Base-by-base conservation (phyloP, 2,329 filamentous ascomycete genomes). In the Fusarium longipes region DNA sequence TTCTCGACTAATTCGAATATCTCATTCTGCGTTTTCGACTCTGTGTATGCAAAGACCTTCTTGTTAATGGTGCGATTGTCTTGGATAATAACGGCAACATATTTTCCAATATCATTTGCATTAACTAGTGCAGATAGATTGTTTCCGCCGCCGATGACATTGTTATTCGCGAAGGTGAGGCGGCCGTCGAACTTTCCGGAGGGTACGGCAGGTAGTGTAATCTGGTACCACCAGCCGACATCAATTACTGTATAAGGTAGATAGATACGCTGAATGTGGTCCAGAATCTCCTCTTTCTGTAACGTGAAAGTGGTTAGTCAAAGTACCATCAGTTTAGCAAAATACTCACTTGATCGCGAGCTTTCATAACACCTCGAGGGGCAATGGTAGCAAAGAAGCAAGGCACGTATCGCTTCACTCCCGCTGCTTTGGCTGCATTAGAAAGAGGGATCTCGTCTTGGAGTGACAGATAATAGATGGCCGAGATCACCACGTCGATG, bases 361-460 rank as follows among this genome's bases (percentile, higher is more conserved):
- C 20, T 15, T 14, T 17, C 61, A 76, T 67, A 8, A 75, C 64
- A 8, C 81, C 81, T 0, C 80, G 45, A 8, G 83, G 80, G 2
- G 78, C 74, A 17, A 83, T 74, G 0, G 82, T 81, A n/a, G 78
- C 80, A 54, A 83, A 86, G 54, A 78, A 80, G 67, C 81, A 83
- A 3, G 84, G 84, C 29, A 87, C 79, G 64, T 85, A 87, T 40
- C 85, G 80, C 62, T 80, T 78, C 11, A 86, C 81, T 1, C 83
- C 82, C 5, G 81, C 82, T 44, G 77, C 76, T 64, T 84, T 83
- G 2, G 82, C 80, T 4, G 84, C 85, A 32, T 78, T 79, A 30
- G 80, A 79, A 3, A 87, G 77, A 2, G 77, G 77, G 11, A 83
- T 79, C 62, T 87, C 82, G 12, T 79, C 77, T 32, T 79, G 68